phyloP scores from a whole-genome alignment of 768 basidiomycete genomes.

The Hemileccinum rubropunctum region DNA sequence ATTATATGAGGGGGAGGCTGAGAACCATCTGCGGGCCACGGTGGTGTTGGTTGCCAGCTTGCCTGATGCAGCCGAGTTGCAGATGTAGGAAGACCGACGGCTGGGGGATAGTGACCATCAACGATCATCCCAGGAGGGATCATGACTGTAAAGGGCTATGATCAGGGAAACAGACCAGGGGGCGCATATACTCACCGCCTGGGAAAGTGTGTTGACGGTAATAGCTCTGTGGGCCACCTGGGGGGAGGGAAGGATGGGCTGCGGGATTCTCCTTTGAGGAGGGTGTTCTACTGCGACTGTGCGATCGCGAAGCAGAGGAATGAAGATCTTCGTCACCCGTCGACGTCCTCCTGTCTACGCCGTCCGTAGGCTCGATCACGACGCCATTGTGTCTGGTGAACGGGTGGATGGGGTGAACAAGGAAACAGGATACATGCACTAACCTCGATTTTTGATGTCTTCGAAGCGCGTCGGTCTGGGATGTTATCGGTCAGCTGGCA shows the following conservation, averaged over 20 bases:
- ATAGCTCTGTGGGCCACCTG: constrained; percentile 50
- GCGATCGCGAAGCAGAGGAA: constrained; percentile 43
- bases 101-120: constrained; percentile 42
- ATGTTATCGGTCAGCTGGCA: constrained; percentile 9
- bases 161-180: not conserved
- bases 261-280: constrained; percentile 39
- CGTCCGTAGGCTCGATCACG: constrained; percentile 50
- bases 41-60: constrained; percentile 38
- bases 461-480: constrained; percentile 75
- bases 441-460: constrained; percentile 80
- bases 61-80: constrained; percentile 45
- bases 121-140: constrained; percentile 42
- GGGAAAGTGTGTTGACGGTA: constrained; percentile 62
- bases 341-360: constrained; percentile 16
- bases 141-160: constrained; percentile 33
- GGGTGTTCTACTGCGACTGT: constrained; percentile 52
- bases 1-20: constrained; percentile 30
- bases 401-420: not conserved
- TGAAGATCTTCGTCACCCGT: constrained; percentile 24
- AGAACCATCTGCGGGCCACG: constrained; percentile 36
- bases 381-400: constrained; percentile 58
- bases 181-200: constrained; percentile 33
- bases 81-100: constrained; percentile 50
- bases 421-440: constrained; percentile 17
- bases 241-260: constrained; percentile 36